Conservation (phyloP, 2,329 filamentous ascomycete genomes). For the Pseudogymnoascus sp. region DNA sequence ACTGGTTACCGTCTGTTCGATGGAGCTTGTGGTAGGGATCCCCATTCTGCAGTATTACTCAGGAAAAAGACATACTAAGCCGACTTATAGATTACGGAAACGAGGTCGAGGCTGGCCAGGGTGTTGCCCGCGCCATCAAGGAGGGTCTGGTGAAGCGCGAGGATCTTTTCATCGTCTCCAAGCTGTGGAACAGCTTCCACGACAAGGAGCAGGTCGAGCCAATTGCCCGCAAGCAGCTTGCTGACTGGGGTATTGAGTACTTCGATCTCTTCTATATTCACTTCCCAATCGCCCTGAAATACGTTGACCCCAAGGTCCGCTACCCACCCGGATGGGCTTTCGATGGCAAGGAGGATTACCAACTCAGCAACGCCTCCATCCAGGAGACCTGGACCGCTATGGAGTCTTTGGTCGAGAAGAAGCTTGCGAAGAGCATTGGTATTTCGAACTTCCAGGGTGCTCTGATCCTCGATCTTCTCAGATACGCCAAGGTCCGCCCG, state of each 20-base stretch:
- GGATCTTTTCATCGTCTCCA: slow-evolving; percentile 87
- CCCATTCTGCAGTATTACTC: neutral
- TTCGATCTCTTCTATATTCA: slow-evolving; percentile 87
- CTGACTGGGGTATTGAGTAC: slow-evolving; percentile 79
- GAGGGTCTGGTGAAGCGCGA: slow-evolving; percentile 74
- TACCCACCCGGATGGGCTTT: slow-evolving; percentile 75
- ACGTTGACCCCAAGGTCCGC: slow-evolving; percentile 68
- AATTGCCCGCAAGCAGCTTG: slow-evolving; percentile 67
- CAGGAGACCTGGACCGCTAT: slow-evolving; percentile 78
- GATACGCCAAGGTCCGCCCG: slow-evolving; percentile 66
- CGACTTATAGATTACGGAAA: slow-evolving; percentile 64
- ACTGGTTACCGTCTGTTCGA: slow-evolving; percentile 53
- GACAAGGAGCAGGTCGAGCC: slow-evolving; percentile 67
- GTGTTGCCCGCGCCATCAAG: slow-evolving; percentile 69
- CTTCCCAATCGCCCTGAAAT: slow-evolving; percentile 81
- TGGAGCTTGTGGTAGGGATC: slow-evolving; percentile 45
- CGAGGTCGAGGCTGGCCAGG: slow-evolving; percentile 69
- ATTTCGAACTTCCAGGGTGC: slow-evolving; percentile 76
- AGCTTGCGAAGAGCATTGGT: slow-evolving; percentile 65
- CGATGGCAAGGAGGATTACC: slow-evolving; percentile 53
- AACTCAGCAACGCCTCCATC: slow-evolving; percentile 60
- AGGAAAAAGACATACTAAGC: slow-evolving; percentile 1
- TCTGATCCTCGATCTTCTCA: slow-evolving; percentile 69
- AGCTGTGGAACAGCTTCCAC: slow-evolving; percentile 92
- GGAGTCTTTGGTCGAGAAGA: slow-evolving; percentile 63